Base-by-base conservation (phyloP, 1,284 basidiomycete genomes). In the Tranzscheliella williamsii region DNA sequence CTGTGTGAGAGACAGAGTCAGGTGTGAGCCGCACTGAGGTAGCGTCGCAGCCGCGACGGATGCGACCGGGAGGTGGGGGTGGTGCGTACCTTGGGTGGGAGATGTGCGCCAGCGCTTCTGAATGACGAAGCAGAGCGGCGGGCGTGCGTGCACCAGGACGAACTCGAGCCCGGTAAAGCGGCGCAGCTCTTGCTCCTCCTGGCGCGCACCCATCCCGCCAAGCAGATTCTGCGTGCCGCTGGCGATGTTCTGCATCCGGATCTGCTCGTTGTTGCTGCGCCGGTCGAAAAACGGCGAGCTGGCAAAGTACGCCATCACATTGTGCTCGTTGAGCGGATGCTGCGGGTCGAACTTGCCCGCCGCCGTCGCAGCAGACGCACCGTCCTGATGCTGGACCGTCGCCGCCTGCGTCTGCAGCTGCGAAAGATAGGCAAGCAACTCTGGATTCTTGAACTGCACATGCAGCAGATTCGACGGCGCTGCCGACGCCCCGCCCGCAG, bases 171-270 rank as follows among this genome's bases (percentile, higher is more conserved):
- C 71, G 1, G 62, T 67, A 31, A 75, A 73, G 8, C 69, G 54
- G 38, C 36, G 51, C 18, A 75, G 44, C 35, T 73, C 73, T 11
- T 65, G 42, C 40, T 73, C 63, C 18, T 51, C 57, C 30, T 65
- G 52, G 6, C 23, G 22, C 2, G 65, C 45, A 5, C 36, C 36
- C 30, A 44, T 47, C 1, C 41, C 38, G 11, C 26, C 39, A 1
- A 24, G 35, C 8, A 50, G 17, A 20, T 39, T 42, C 27, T 51
- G 42, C 16, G 38, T 31, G 8, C 46, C 52, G 32, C 51, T 62
- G 35, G 66, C 69, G 17, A 70, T 61, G 39, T 71, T 73, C 38
- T 75, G 73, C 73, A 75, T 75, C 9, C 73, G 67, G 24, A 75
- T 71, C 54, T 72, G 63, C 53, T 75, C 70, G 31, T 75, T 75